Percentiles rank a stretch among this genome's conserved stretches.
Evolutionary conservation across 2,329 filamentous ascomycete genomes (phyloP).

Genomic region (Aureobasidium vineae): DNA sequence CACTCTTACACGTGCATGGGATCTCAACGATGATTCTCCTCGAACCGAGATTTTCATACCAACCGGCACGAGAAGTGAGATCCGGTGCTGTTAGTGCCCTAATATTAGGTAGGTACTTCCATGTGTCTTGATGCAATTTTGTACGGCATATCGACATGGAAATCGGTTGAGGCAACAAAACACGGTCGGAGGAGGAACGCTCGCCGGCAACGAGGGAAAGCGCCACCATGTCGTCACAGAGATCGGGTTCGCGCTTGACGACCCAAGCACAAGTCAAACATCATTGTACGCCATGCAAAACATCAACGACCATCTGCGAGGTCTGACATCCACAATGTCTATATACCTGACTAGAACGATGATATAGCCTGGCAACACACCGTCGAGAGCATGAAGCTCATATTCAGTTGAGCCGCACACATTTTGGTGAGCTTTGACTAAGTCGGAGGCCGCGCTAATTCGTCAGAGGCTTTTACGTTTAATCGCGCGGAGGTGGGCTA

Average conservation of each 20-base stretch:
- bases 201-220: conserved; percentile 5
- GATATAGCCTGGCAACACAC: background rate
- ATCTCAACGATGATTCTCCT: background rate
- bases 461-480: conserved; percentile 25
- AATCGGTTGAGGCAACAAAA: conserved; percentile 19
- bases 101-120: background rate
- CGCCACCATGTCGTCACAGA: conserved; percentile 23
- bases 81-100: background rate
- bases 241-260: background rate
- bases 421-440: conserved; percentile 20
- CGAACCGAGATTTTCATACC: background rate
- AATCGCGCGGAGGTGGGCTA: conserved; percentile 22
- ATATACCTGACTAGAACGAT: background rate
- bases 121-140: conserved; percentile 9
- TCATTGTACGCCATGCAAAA: conserved; percentile 2
- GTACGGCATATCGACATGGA: background rate
- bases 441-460: conserved; percentile 8
- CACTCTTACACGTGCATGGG: background rate
- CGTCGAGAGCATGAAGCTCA: background rate
- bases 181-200: conserved; percentile 16
- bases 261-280: background rate
- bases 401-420: conserved; percentile 2
- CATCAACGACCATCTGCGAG: background rate
- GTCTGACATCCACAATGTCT: background rate
- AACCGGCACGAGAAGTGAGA: background rate